phyloP scores from a whole-genome alignment of 2,329 filamentous ascomycete genomes.

The Teratosphaeria zuluensis region DNA sequence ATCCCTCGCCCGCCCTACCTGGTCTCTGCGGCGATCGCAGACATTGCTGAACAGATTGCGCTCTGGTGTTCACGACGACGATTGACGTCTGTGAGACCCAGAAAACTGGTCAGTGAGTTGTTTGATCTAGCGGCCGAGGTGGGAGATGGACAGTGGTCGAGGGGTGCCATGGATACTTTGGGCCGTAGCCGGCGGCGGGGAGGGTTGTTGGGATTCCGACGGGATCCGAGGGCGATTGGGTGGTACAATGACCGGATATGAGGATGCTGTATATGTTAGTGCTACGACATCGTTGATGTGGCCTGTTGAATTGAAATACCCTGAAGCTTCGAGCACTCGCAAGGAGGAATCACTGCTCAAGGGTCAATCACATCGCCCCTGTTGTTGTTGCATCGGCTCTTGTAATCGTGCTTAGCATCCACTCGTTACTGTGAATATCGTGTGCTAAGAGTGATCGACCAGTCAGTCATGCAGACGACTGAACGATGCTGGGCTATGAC shows the following conservation, averaged over 20 bases:
- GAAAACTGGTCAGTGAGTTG: neutral
- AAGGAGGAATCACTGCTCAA: too few relatives aligned
- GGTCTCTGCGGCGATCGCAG: neutral
- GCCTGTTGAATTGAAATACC: too few relatives aligned
- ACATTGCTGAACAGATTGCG: neutral
- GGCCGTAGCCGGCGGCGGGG: neutral
- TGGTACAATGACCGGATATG: neutral
- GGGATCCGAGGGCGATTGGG: neutral
- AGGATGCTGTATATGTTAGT: neutral
- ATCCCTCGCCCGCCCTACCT: neutral
- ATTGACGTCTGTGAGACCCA: neutral
- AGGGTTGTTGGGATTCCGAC: neutral
- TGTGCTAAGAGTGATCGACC: too few relatives aligned
- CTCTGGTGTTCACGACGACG: neutral
- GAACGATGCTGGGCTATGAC: too few relatives aligned
- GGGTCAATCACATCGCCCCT: too few relatives aligned
- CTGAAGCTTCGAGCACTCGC: too few relatives aligned
- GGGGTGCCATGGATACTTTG: neutral
- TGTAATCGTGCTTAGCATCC: too few relatives aligned
- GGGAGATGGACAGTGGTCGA: neutral
- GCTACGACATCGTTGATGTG: neutral
- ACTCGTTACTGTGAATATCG: too few relatives aligned
- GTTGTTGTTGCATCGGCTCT: too few relatives aligned
- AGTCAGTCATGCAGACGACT: too few relatives aligned
- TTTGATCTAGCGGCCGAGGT: neutral